Percentiles rank a stretch among this genome's conserved stretches.
These are phyloP conservation scores for Cetraspora pellucida DNA, from an alignment of 192 early-diverging fungal species.

Conservation along the genomic window DNA sequence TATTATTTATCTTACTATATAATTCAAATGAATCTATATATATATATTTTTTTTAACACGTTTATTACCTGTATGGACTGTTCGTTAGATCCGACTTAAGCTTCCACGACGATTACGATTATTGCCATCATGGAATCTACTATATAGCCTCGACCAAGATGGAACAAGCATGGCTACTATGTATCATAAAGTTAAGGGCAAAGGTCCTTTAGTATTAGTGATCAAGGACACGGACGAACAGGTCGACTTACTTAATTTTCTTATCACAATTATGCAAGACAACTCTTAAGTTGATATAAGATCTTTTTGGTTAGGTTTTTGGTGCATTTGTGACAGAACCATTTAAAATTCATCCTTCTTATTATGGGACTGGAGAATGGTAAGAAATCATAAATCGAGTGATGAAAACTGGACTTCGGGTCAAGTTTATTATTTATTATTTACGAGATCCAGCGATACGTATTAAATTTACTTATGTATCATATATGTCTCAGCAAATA, in stretches of 20 bases:
- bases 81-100: constrained; percentile 71
- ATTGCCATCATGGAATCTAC: constrained; percentile 73
- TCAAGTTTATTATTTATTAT: neutral
- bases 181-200: constrained; percentile 61
- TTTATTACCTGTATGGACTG: neutral
- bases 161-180: constrained; percentile 88
- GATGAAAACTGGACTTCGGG: neutral
- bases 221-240: constrained; percentile 65
- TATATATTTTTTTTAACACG: too few species aligned
- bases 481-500: constrained; percentile 1
- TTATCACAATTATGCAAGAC: neutral
- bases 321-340: constrained; percentile 76
- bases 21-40: too few species aligned
- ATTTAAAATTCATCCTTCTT: constrained; percentile 61
- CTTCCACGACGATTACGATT: constrained; percentile 80
- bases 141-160: constrained; percentile 93
- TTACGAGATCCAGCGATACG: too few species aligned
- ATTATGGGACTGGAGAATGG: constrained; percentile 86
- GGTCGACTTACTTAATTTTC: constrained; percentile 38
- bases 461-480: neutral
- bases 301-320: constrained; percentile 60
- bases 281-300: neutral
- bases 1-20: too few species aligned
- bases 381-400: constrained; percentile 38
- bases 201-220: constrained; percentile 70